These are phyloP conservation scores for Diaporthe vexans DNA, from an alignment of 2,329 filamentous ascomycete genomes.

Conservation along the genomic window DNA sequence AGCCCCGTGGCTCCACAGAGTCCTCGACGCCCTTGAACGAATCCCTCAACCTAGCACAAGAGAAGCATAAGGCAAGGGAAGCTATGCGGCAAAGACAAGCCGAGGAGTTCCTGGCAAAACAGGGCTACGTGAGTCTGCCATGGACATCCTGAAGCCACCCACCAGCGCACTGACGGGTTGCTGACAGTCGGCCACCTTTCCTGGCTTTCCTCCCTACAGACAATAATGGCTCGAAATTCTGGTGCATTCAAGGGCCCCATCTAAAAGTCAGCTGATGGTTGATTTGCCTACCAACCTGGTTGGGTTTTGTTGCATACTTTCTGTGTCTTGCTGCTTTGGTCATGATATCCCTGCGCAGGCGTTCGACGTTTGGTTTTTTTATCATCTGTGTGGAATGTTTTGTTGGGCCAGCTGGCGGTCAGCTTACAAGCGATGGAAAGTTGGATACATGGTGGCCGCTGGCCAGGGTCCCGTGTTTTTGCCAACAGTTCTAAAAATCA, in stretches of 20 bases:
- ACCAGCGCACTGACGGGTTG: background rate
- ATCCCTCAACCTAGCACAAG: slow-evolving; percentile 3
- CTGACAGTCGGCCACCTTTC: slow-evolving; percentile 25
- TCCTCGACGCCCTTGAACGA: slow-evolving; percentile 28
- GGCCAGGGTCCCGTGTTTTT: background rate
- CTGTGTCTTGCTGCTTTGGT: background rate
- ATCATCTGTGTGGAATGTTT: background rate
- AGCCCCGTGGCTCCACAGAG: slow-evolving; percentile 29
- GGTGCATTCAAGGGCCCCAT: slow-evolving; percentile 27
- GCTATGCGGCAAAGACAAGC: slow-evolving; percentile 35
- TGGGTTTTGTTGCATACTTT: background rate
- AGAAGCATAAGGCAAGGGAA: slow-evolving; percentile 34
- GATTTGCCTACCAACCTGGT: background rate
- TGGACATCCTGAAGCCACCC: background rate
- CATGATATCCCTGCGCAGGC: slow-evolving; percentile 21
- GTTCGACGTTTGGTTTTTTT: background rate
- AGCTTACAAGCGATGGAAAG: background rate
- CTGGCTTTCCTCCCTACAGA: slow-evolving; percentile 24
- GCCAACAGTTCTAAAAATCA: background rate
- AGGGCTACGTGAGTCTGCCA: slow-evolving; percentile 38
- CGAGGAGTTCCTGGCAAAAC: slow-evolving; percentile 34
- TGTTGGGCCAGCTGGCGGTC: too few species aligned
- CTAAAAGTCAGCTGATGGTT: background rate
- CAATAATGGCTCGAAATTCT: slow-evolving; percentile 11
- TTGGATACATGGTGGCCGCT: background rate